A percentile compares a stretch with the other conserved stretches of the same genome.
Conservation (phyloP, 306 rosid genomes). For the apple (Malus domestica) region DNA sequence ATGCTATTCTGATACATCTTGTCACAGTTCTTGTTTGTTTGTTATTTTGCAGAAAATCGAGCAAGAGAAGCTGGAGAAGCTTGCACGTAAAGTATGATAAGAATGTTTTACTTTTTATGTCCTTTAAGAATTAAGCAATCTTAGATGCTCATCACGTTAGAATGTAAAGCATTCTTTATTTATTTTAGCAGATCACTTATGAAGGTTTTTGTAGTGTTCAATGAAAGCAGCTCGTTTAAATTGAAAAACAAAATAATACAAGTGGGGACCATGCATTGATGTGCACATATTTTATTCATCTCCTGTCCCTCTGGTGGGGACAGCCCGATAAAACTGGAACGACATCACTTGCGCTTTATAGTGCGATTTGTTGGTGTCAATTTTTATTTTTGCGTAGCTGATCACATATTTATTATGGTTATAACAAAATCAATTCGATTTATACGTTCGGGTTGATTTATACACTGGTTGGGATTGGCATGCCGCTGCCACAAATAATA, state of each 20-base stretch:
- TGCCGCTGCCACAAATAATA: background rate
- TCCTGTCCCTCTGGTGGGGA: background rate
- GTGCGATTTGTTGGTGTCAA: background rate
- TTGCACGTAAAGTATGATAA: conserved; percentile 69
- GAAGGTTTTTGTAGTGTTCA: background rate
- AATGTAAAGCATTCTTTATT: background rate
- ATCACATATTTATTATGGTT: background rate
- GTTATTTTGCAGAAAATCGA: conserved; percentile 56
- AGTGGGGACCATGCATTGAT: background rate
- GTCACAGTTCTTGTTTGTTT: conserved; percentile 1
- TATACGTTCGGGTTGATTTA: background rate
- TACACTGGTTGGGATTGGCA: background rate
- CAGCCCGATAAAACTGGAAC: background rate
- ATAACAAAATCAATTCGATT: background rate
- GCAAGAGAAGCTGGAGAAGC: conserved; percentile 83
- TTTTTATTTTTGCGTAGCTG: background rate
- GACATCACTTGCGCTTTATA: background rate
- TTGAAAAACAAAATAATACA: background rate
- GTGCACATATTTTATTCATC: background rate
- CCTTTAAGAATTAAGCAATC: background rate
- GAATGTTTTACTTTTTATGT: background rate
- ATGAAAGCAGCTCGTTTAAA: background rate
- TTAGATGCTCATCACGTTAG: background rate
- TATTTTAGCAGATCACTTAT: background rate
- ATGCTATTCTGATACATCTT: background rate